These are phyloP conservation scores for Xylaria palmicola DNA, from an alignment of 495 filamentous ascomycete genomes.

Conservation along the genomic window DNA sequence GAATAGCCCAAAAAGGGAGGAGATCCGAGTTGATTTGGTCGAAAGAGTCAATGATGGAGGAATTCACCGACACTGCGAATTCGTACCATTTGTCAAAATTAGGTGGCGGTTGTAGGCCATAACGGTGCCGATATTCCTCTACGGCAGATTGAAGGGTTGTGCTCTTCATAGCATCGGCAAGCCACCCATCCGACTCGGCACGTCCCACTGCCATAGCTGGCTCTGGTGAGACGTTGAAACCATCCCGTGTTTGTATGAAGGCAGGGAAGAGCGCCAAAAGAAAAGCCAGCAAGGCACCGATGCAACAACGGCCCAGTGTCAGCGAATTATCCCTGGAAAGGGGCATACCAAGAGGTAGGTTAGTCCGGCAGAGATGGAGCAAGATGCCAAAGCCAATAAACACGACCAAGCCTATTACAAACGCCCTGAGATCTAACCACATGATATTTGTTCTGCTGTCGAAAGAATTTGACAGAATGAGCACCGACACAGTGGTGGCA, in stretches of 20 bases:
- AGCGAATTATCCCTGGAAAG: slow-evolving; percentile 13
- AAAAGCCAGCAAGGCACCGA: slow-evolving; percentile 19
- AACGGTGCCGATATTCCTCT: slow-evolving; percentile 55
- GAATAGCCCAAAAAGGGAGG: slow-evolving; percentile 69
- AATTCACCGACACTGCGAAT: slow-evolving; percentile 62
- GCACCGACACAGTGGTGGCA: slow-evolving; percentile 17
- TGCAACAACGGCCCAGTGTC: slow-evolving; percentile 20
- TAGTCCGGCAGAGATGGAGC: slow-evolving; percentile 19
- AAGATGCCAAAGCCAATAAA: slow-evolving; percentile 24
- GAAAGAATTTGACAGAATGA: slow-evolving; percentile 24
- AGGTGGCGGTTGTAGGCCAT: slow-evolving; percentile 57
- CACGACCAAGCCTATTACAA: slow-evolving; percentile 16
- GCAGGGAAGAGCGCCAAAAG: slow-evolving; percentile 20
- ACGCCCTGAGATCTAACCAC: slow-evolving; percentile 24
- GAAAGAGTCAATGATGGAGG: slow-evolving; percentile 71
- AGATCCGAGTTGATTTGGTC: slow-evolving; percentile 69
- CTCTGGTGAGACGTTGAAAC: slow-evolving; percentile 15
- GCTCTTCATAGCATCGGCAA: slow-evolving; percentile 42
- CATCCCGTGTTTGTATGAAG: slow-evolving; percentile 15
- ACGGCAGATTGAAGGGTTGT: slow-evolving; percentile 52
- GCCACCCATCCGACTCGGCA: slow-evolving; percentile 42
- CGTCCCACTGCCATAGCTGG: slow-evolving; percentile 50
- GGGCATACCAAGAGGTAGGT: slow-evolving; percentile 6
- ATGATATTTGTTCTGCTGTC: slow-evolving; percentile 23
- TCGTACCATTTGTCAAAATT: slow-evolving; percentile 73